Evolutionary conservation across 2,329 filamentous ascomycete species (phyloP).

Genomic region (Fusarium xylarioides): DNA sequence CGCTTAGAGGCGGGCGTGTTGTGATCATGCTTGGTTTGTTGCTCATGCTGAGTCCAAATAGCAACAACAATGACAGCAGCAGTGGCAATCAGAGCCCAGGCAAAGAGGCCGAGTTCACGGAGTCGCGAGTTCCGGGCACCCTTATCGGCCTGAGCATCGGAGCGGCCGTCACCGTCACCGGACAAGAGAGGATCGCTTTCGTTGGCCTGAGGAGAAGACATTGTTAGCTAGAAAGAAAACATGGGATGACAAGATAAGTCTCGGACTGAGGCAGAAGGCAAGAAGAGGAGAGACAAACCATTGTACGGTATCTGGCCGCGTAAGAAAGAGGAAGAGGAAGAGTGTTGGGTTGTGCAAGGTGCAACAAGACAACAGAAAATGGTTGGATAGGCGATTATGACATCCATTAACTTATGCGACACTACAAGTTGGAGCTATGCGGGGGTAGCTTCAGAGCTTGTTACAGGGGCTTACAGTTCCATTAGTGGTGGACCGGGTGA

Average conservation of each 20-base stretch:
- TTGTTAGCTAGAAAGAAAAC: constrained; percentile 18
- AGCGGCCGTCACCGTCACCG: constrained; percentile 44
- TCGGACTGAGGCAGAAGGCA: background rate
- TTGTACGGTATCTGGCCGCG: constrained; percentile 22
- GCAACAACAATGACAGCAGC: constrained; percentile 80
- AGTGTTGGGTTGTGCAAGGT: constrained; percentile 13
- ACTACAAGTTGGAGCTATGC: constrained; percentile 11
- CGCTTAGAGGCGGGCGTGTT: constrained; percentile 71
- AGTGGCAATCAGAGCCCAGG: constrained; percentile 85
- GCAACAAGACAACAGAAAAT: background rate
- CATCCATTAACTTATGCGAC: constrained; percentile 6
- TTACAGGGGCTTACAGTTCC: constrained; percentile 5
- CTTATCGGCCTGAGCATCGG: constrained; percentile 40
- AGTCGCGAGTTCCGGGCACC: constrained; percentile 54
- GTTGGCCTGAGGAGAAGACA: constrained; percentile 45
- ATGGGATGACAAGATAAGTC: constrained; percentile 10
- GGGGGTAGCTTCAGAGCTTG: constrained; percentile 10
- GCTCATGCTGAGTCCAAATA: constrained; percentile 78
- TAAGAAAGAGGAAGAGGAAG: constrained; percentile 9
- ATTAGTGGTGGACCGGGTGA: constrained; percentile 26
- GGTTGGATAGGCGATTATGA: constrained; percentile 5
- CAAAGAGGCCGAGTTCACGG: constrained; percentile 79
- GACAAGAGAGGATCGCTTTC: constrained; percentile 57
- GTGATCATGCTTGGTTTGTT: constrained; percentile 54
- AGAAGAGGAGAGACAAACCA: constrained; percentile 25